These are phyloP conservation scores for Lenzites betulinus DNA, from an alignment of 768 basidiomycete species.

Conservation along the genomic window DNA sequence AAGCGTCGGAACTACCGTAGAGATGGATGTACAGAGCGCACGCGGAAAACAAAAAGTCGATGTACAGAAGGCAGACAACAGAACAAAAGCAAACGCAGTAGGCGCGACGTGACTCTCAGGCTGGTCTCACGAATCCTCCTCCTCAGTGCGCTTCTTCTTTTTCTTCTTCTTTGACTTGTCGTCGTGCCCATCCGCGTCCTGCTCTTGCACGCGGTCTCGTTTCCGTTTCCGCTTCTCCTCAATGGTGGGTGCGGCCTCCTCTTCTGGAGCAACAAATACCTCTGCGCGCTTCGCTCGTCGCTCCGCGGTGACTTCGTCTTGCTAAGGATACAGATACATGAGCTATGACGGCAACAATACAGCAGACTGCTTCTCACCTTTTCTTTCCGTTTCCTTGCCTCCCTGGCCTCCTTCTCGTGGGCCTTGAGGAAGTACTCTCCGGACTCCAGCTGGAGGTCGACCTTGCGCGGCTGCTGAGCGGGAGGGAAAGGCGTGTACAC, in stretches of 20 bases:
- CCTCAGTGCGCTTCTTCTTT: slow-evolving; percentile 42
- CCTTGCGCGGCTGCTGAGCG: slow-evolving; percentile 90
- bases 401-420: slow-evolving; percentile 78
- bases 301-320: slow-evolving; percentile 72
- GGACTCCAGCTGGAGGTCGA: slow-evolving; percentile 92
- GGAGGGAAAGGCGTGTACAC: slow-evolving; percentile 99
- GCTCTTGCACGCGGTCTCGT: slow-evolving; percentile 37
- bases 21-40: neutral
- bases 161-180: slow-evolving; percentile 38
- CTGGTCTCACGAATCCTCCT: slow-evolving; percentile 6
- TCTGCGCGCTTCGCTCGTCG: slow-evolving; percentile 82
- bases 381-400: slow-evolving; percentile 70
- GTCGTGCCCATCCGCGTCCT: slow-evolving; percentile 37
- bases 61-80: neutral
- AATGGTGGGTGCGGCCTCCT: slow-evolving; percentile 69
- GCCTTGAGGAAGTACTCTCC: slow-evolving; percentile 99
- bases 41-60: neutral
- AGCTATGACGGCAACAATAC: neutral
- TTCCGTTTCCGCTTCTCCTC: slow-evolving; percentile 73
- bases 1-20: neutral
- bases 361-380: slow-evolving; percentile 49
- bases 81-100: neutral
- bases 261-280: slow-evolving; percentile 86
- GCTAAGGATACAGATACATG: slow-evolving; percentile 49
- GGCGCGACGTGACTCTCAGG: too few species aligned